A percentile compares a stretch with the other conserved stretches of the same genome.
These are phyloP conservation scores for Psilocybe azurescens DNA, from an alignment of 768 basidiomycete genomes.

Conservation along the genomic window DNA sequence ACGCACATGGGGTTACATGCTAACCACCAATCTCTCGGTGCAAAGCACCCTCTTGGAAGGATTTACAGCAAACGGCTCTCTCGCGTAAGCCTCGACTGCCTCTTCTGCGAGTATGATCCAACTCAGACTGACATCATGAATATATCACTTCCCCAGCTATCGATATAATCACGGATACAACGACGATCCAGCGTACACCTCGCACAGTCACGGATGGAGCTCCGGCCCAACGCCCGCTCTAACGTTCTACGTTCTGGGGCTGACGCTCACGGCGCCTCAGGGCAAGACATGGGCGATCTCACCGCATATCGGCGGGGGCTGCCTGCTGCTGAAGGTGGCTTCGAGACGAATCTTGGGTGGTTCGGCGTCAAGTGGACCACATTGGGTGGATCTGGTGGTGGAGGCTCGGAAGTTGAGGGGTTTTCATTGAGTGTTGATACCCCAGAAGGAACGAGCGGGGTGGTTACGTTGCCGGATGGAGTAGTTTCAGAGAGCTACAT, in stretches of 20 bases:
- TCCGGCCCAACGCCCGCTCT: constrained; percentile 61
- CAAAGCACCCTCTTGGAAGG: constrained; percentile 65
- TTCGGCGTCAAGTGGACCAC: constrained; percentile 51
- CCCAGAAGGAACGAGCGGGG: constrained; percentile 20
- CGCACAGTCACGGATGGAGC: constrained; percentile 67
- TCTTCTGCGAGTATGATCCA: not conserved
- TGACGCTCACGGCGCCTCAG: constrained; percentile 51
- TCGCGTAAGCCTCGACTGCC: constrained; percentile 39
- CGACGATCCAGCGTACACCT: constrained; percentile 61
- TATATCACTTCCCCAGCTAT: constrained; percentile 38
- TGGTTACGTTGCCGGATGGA: constrained; percentile 11
- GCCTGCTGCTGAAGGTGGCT: constrained; percentile 51
- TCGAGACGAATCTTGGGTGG: constrained; percentile 56
- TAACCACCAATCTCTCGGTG: constrained; percentile 58
- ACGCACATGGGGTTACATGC: constrained; percentile 65
- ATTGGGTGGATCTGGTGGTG: no score
- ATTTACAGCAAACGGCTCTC: constrained; percentile 60
- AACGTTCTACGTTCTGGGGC: constrained; percentile 61
- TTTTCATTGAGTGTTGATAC: constrained; percentile 20
- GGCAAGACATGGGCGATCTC: constrained; percentile 53
- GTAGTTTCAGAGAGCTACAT: no score
- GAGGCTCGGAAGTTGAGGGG: not conserved
- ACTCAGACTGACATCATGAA: not conserved
- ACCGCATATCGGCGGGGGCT: constrained; percentile 50
- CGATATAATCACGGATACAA: constrained; percentile 60